Percentiles rank a stretch among this genome's conserved stretches.
These are phyloP conservation scores for Chlorencoelia australis DNA, from an alignment of 2,329 filamentous ascomycete species.

Conservation along the genomic window DNA sequence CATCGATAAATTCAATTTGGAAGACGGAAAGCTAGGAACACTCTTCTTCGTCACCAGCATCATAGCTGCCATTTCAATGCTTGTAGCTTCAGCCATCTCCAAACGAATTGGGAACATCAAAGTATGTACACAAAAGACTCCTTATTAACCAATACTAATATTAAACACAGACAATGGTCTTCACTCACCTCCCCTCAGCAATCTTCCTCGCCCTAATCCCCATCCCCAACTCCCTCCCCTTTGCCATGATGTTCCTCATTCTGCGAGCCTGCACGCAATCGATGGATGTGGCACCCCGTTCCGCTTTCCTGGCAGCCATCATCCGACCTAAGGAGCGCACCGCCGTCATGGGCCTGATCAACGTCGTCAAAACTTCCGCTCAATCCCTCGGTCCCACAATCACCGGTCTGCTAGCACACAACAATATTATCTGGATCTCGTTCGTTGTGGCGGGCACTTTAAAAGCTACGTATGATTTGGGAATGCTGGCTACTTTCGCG, in stretches of 20 bases:
- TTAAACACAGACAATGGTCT: slow-evolving; percentile 66
- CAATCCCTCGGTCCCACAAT: slow-evolving; percentile 53
- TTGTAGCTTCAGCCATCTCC: slow-evolving; percentile 44
- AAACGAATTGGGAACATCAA: slow-evolving; percentile 52
- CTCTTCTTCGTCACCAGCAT: slow-evolving; percentile 45
- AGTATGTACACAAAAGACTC: slow-evolving; percentile 29
- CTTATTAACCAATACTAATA: background rate
- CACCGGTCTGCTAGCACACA: slow-evolving; percentile 51
- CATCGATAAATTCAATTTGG: slow-evolving; percentile 36
- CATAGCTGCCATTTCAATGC: slow-evolving; percentile 40
- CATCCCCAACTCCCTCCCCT: slow-evolving; percentile 39
- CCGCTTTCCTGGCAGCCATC: slow-evolving; percentile 58
- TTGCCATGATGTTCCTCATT: slow-evolving; percentile 50
- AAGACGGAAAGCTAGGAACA: slow-evolving; percentile 40
- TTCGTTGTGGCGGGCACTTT: slow-evolving; percentile 53
- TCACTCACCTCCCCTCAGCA: slow-evolving; percentile 61
- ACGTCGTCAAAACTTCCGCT: slow-evolving; percentile 56
- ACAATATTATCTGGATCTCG: slow-evolving; percentile 47
- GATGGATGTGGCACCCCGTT: slow-evolving; percentile 63
- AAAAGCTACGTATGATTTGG: slow-evolving; percentile 52
- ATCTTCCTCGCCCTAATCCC: slow-evolving; percentile 55
- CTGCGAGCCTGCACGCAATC: slow-evolving; percentile 51
- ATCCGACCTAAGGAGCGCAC: slow-evolving; percentile 57
- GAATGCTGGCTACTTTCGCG: slow-evolving; percentile 41
- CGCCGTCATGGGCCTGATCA: slow-evolving; percentile 60